Conservation (phyloP, 306 rosid genomes). For the Casuarina cunninghamiana region DNA sequence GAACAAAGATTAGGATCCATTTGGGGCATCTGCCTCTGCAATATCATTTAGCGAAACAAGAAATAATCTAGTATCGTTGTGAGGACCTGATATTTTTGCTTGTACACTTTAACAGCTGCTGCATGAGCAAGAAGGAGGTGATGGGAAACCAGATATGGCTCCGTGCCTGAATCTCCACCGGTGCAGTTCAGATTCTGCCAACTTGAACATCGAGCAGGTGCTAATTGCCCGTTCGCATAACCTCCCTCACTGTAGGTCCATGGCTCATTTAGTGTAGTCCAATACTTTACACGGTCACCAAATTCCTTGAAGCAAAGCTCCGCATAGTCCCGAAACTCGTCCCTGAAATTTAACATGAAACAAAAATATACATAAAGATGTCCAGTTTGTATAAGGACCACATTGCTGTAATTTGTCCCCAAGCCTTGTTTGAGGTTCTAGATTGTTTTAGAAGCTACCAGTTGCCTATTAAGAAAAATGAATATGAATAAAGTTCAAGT, state of each 20-base stretch:
- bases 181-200: constrained; percentile 52
- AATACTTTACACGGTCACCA: constrained; percentile 65
- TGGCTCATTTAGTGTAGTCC: constrained; percentile 78
- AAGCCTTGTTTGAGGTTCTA: too few relatives aligned
- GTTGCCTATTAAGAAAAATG: too few relatives aligned
- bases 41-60: too few relatives aligned
- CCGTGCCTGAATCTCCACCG: constrained; percentile 61
- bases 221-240: constrained; percentile 44
- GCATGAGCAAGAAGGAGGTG: constrained; percentile 70
- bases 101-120: constrained; percentile 47
- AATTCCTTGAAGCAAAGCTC: constrained; percentile 64
- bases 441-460: too few relatives aligned
- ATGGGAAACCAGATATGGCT: constrained; percentile 65
- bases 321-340: too few relatives aligned
- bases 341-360: constrained; percentile 21
- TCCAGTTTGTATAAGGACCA: too few relatives aligned
- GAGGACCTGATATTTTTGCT: constrained; percentile 55
- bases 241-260: constrained; percentile 34
- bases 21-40: too few relatives aligned
- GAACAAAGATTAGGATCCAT: too few relatives aligned
- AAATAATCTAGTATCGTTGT: too few relatives aligned
- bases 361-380: too few relatives aligned
- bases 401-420: too few relatives aligned
- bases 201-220: constrained; percentile 66
- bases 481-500: too few relatives aligned